phyloP scores from a whole-genome alignment of 2,329 filamentous ascomycete genomes.

The Xylariaceae sp. region DNA sequence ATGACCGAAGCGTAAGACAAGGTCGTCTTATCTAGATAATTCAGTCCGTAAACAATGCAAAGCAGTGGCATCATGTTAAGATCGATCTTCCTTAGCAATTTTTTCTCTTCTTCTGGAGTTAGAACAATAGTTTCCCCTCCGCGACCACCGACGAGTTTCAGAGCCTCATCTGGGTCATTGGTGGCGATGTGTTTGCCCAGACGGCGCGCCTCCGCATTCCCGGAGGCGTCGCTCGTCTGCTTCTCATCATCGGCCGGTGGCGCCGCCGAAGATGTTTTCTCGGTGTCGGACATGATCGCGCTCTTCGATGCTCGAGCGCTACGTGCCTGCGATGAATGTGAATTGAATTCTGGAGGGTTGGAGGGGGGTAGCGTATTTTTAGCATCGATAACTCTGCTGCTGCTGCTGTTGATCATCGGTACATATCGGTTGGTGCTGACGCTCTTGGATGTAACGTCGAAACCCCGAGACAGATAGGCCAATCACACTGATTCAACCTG shows the following conservation, averaged over 20 bases:
- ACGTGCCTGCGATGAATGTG: not conserved
- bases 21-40: conserved; percentile 54
- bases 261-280: conserved; percentile 5
- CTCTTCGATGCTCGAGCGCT: not conserved
- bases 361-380: not conserved
- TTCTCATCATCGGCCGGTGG: conserved; percentile 22
- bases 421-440: not conserved
- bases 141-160: conserved; percentile 42
- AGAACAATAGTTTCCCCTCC: conserved; percentile 41
- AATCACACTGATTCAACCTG: not conserved
- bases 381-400: not conserved
- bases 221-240: conserved; percentile 10
- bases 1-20: conserved; percentile 55
- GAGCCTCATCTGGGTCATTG: conserved; percentile 47
- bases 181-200: conserved; percentile 40
- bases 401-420: conserved; percentile 16
- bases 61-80: conserved; percentile 53
- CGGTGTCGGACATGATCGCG: conserved; percentile 17
- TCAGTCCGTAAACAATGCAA: conserved; percentile 60
- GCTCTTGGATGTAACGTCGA: not conserved
- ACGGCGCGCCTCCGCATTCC: conserved; percentile 4
- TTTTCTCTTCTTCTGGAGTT: conserved; percentile 44
- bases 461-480: not conserved
- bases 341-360: conserved; percentile 1
- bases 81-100: conserved; percentile 50